Percentiles rank a stretch among this genome's conserved stretches.
phyloP scores from a whole-genome alignment of 1,284 basidiomycete genomes.

The Cystobasidium sp. region DNA sequence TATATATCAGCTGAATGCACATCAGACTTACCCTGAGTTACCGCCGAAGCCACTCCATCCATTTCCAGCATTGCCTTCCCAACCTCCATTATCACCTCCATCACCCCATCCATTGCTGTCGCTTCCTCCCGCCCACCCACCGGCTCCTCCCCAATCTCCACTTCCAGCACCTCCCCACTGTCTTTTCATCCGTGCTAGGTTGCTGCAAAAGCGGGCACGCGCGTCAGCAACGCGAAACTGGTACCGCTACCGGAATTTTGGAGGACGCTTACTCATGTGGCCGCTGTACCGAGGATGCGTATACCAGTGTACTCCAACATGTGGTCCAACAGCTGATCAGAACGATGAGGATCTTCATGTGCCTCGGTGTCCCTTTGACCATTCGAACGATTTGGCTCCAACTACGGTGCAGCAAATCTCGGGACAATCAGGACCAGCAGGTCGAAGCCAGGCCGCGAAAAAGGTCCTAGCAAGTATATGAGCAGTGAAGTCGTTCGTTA shows the following conservation, averaged over 20 bases:
- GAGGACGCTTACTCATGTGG: not conserved
- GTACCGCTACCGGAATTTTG: not conserved
- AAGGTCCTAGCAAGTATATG: no score
- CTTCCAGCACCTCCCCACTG: not conserved
- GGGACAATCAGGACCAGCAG: no score
- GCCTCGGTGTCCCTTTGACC: not conserved
- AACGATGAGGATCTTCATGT: not conserved
- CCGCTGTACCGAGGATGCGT: not conserved
- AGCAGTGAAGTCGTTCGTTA: no score
- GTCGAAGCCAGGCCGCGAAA: no score
- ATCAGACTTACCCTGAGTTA: not conserved
- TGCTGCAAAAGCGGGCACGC: no score
- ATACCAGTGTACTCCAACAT: not conserved
- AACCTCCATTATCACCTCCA: not conserved
- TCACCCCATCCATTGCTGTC: no score
- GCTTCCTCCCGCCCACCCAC: not conserved
- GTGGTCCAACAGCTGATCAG: not conserved
- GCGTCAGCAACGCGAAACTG: no score
- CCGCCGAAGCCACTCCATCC: not conserved
- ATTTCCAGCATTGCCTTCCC: not conserved
- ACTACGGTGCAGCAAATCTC: not conserved
- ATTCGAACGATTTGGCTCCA: no score
- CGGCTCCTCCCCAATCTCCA: not conserved
- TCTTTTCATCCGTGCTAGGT: not conserved
- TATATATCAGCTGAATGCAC: no score